Conservation (phyloP, 1,139 yeast species). For the Debaryomycetaceae sp. region DNA sequence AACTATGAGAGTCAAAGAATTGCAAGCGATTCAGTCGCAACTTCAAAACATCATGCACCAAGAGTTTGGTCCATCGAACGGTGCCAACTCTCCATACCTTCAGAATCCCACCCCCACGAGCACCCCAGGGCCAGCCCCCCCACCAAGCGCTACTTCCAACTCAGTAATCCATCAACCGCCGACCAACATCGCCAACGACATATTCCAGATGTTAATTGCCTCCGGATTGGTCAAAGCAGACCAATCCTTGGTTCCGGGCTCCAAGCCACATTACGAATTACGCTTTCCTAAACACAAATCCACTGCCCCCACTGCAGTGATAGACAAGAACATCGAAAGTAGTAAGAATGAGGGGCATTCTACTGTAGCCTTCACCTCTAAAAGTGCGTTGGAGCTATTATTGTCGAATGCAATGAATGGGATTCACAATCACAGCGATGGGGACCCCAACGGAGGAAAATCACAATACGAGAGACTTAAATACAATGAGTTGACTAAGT, state of each 20-base stretch:
- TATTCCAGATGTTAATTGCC: conserved; percentile 31
- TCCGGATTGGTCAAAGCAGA: conserved; percentile 38
- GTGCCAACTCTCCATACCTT: conserved; percentile 12
- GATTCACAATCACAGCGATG: background rate
- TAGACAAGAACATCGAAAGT: conserved; percentile 2
- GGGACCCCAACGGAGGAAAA: conserved; percentile 2
- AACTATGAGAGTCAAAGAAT: conserved; percentile 37
- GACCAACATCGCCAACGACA: conserved; percentile 16
- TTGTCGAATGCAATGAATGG: conserved; percentile 14
- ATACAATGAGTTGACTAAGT: conserved; percentile 11
- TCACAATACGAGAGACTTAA: conserved; percentile 22
- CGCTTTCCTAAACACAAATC: conserved; percentile 35
- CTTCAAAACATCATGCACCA: conserved; percentile 33
- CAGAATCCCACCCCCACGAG: conserved; percentile 12
- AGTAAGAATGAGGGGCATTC: background rate
- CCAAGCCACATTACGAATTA: conserved; percentile 33
- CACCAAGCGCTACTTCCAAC: conserved; percentile 9
- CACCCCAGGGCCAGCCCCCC: conserved; percentile 11
- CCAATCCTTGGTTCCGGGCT: conserved; percentile 42
- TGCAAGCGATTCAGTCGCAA: conserved; percentile 36
- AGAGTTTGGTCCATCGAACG: conserved; percentile 19
- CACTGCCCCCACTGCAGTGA: conserved; percentile 15
- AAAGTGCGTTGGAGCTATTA: conserved; percentile 31
- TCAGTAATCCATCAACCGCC: conserved; percentile 6
- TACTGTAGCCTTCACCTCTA: conserved; percentile 15